Conservation (phyloP, 495 filamentous ascomycete genomes). For the Penicillium diatomitis region DNA sequence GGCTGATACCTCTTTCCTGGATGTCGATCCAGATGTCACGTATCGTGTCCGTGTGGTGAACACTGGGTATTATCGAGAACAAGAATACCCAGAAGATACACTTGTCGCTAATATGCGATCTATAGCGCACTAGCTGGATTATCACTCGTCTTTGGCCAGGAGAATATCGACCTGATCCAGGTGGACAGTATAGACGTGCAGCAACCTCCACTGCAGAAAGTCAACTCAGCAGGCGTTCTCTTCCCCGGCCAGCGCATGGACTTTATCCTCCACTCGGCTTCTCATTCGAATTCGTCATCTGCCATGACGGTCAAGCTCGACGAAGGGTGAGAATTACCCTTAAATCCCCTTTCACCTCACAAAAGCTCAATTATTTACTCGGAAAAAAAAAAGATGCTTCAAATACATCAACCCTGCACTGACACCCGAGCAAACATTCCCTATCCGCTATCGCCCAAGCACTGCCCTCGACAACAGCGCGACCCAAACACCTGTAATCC, state of each 20-base stretch:
- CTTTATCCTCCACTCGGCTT: slow-evolving; percentile 20
- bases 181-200: slow-evolving; percentile 35
- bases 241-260: slow-evolving; percentile 45
- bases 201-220: slow-evolving; percentile 2
- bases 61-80: slow-evolving; percentile 22
- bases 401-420: slow-evolving; percentile 39
- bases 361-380: neutral
- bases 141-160: slow-evolving; percentile 23
- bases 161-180: slow-evolving; percentile 23
- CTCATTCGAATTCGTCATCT: slow-evolving; percentile 4
- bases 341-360: neutral
- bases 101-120: neutral
- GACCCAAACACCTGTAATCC: slow-evolving; percentile 1
- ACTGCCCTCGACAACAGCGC: neutral
- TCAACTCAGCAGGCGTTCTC: slow-evolving; percentile 32
- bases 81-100: no score
- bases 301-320: slow-evolving; percentile 33
- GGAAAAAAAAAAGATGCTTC: slow-evolving; percentile 27
- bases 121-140: slow-evolving; percentile 36
- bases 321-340: slow-evolving; percentile 19
- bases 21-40: slow-evolving; percentile 6
- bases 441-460: slow-evolving; percentile 10
- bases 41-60: slow-evolving; percentile 31
- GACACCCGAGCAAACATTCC: slow-evolving; percentile 32
- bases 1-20: slow-evolving; percentile 14